Percentiles rank a stretch among this genome's conserved stretches.
These are phyloP conservation scores for Pycnococcus provasolii DNA, from an alignment of 139 green algal genomes.

Conservation along the genomic window DNA sequence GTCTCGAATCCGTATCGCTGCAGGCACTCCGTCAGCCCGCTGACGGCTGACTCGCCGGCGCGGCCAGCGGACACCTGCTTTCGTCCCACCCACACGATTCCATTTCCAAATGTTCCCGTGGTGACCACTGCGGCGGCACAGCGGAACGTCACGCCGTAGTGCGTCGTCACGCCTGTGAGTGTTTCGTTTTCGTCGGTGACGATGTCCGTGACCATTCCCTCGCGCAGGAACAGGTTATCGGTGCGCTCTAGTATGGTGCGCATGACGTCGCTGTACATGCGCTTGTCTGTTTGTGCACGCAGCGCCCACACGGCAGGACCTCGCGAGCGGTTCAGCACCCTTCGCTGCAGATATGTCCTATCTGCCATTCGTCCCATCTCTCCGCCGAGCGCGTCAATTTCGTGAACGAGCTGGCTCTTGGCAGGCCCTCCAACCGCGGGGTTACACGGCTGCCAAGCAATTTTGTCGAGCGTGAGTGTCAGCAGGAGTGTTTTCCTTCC, in stretches of 20 bases:
- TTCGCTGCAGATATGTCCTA: constrained; percentile 83
- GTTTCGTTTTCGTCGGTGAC: constrained; percentile 77
- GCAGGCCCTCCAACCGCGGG: constrained; percentile 73
- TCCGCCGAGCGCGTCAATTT: constrained; percentile 88
- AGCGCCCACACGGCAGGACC: constrained; percentile 95
- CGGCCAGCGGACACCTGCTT: constrained; percentile 71
- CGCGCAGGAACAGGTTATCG: constrained; percentile 72
- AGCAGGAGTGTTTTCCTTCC: constrained; percentile 82
- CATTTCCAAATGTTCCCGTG: constrained; percentile 97
- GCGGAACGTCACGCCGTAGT: constrained; percentile 79
- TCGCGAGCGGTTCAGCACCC: constrained; percentile 82
- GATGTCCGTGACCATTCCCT: constrained; percentile 81
- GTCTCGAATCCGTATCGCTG: constrained; percentile 78
- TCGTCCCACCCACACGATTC: constrained; percentile 86
- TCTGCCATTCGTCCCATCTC: constrained; percentile 92
- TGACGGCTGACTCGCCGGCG: constrained; percentile 73
- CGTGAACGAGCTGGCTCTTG: constrained; percentile 91
- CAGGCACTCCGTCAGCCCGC: constrained; percentile 82
- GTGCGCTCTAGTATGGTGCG: constrained; percentile 35
- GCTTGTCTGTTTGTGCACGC: constrained; percentile 94
- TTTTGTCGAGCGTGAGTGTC: constrained; percentile 86
- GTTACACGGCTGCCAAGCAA: constrained; percentile 84
- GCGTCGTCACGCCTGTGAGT: constrained; percentile 72
- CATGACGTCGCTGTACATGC: constrained; percentile 62
- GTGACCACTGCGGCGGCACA: constrained; percentile 78